phyloP scores from a whole-genome alignment of 176 grass and related monocot genomes.

The Oropetium thomaeum region DNA sequence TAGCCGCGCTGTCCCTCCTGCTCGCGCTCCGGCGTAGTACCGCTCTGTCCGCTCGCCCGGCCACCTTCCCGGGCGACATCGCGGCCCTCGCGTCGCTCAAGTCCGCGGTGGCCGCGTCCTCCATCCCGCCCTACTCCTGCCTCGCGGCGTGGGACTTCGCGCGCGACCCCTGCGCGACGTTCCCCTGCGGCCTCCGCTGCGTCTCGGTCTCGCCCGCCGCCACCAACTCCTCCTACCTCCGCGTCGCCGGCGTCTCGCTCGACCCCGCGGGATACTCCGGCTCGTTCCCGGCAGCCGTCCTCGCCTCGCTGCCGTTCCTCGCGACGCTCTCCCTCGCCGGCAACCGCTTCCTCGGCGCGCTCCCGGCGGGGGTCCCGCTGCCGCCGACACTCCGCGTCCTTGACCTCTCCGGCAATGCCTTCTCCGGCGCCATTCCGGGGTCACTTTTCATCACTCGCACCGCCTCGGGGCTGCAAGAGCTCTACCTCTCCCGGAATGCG shows the following conservation, averaged over 20 bases:
- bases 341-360: conserved; percentile 51
- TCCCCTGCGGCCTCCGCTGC: conserved; percentile 50
- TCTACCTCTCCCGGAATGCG: conserved; percentile 50
- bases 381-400: conserved; percentile 23
- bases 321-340: conserved; percentile 31
- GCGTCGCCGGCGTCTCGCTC: conserved; percentile 43
- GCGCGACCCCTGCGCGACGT: conserved; percentile 33
- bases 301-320: conserved; percentile 40
- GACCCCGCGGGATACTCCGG: conserved; percentile 51
- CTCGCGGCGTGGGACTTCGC: conserved; percentile 46
- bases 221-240: conserved; percentile 25
- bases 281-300: conserved; percentile 1
- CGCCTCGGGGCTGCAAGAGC: conserved; percentile 28
- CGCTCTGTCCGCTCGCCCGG: neutral
- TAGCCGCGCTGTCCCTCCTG: neutral
- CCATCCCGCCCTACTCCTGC: conserved; percentile 45
- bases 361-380: conserved; percentile 18
- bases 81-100: conserved; percentile 38
- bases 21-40: neutral
- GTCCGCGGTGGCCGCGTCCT: conserved; percentile 23
- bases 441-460: conserved; percentile 20
- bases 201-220: neutral
- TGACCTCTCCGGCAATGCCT: conserved; percentile 44
- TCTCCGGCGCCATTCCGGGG: conserved; percentile 47
- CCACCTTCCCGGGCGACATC: conserved; percentile 46